These are phyloP conservation scores for Dacryopinax spathularia DNA, from an alignment of 768 basidiomycete genomes.

Conservation along the genomic window DNA sequence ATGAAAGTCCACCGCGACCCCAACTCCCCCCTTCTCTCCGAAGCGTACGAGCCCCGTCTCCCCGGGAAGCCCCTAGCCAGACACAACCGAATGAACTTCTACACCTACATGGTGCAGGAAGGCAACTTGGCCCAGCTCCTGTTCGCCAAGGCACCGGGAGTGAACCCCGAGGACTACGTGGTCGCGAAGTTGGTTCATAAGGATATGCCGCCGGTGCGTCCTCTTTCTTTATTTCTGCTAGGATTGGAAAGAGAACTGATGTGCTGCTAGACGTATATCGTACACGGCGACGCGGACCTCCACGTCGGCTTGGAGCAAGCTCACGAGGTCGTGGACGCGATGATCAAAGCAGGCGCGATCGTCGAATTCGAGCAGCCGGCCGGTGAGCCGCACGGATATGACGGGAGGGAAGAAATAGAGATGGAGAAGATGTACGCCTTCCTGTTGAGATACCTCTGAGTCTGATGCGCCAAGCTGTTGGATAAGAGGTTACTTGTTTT, in stretches of 20 bases:
- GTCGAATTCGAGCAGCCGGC: not conserved
- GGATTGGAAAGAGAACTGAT: not conserved
- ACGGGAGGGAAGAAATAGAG: not conserved
- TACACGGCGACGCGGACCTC: not conserved
- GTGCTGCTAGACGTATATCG: not conserved
- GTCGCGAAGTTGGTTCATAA: not conserved
- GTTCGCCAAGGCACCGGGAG: slow-evolving; percentile 1
- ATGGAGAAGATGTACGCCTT: slow-evolving; percentile 1
- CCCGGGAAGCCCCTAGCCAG: not conserved
- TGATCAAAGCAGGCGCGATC: not conserved
- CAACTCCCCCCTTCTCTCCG: not conserved
- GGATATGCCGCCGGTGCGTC: not conserved
- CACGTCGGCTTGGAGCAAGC: not conserved
- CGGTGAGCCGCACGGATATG: not conserved
- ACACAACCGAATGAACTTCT: not conserved
- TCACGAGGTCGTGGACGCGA: slow-evolving; percentile 1
- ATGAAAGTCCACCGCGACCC: not conserved
- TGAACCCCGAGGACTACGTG: not conserved
- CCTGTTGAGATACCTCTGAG: not conserved
- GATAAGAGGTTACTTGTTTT: not conserved
- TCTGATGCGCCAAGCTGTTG: too few species aligned
- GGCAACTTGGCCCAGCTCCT: not conserved
- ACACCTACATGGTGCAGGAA: slow-evolving; percentile 4
- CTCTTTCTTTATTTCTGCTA: not conserved
- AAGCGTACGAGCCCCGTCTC: not conserved